These are phyloP conservation scores for Tripterygium wilfordii DNA, from an alignment of 177 flowering plant genomes.

Conservation along the genomic window DNA sequence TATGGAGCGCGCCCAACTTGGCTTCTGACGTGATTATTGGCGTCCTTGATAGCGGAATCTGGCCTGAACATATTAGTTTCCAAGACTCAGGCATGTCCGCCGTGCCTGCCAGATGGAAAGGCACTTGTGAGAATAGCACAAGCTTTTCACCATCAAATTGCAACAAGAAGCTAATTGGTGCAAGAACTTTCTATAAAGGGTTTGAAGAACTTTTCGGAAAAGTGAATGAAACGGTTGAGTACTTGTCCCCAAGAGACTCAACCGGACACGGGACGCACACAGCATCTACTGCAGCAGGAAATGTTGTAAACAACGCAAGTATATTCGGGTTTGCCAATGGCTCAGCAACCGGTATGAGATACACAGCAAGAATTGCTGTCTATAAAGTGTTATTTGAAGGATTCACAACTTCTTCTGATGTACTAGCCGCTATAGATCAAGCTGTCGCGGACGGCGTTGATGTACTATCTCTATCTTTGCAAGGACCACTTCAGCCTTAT, in stretches of 20 bases:
- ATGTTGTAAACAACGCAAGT: constrained; percentile 31
- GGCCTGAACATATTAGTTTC: constrained; percentile 67
- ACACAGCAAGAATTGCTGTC: constrained; percentile 45
- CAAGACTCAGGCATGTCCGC: constrained; percentile 28
- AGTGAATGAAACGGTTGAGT: constrained; percentile 38
- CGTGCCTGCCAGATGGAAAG: constrained; percentile 54
- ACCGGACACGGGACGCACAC: constrained; percentile 79
- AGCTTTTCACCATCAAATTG: constrained; percentile 37
- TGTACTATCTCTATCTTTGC: constrained; percentile 60
- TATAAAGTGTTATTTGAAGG: constrained; percentile 66
- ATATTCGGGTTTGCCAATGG: constrained; percentile 51
- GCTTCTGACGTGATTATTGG: constrained; percentile 52
- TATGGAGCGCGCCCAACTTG: constrained; percentile 36
- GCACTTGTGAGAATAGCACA: constrained; percentile 44
- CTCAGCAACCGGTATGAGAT: constrained; percentile 50
- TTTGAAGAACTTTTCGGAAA: constrained; percentile 33
- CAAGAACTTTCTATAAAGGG: constrained; percentile 48
- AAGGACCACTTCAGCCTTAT: constrained; percentile 34
- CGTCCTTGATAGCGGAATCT: constrained; percentile 57
- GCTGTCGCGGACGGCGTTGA: constrained; percentile 67
- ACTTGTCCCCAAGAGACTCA: constrained; percentile 42
- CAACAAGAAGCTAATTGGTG: constrained; percentile 66
- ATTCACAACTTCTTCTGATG: constrained; percentile 38
- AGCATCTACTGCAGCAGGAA: constrained; percentile 67
- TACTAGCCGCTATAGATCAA: constrained; percentile 55